Percentiles rank a stretch among this genome's conserved stretches.
Evolutionary conservation across 1,284 basidiomycete genomes (phyloP).

Genomic region (Phenoliferia sp.): DNA sequence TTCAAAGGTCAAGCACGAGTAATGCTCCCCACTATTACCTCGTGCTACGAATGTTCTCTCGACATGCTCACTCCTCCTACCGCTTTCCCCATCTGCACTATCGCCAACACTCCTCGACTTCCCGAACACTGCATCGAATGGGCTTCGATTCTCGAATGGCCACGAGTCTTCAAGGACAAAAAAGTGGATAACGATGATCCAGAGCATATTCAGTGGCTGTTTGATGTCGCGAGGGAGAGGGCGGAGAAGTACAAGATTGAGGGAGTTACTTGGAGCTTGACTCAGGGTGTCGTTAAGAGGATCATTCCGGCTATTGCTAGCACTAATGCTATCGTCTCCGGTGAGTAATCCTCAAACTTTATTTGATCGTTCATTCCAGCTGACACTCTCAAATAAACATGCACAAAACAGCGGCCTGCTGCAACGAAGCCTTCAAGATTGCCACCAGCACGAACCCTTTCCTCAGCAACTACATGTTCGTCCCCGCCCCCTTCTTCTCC

Average conservation of each 20-base stretch:
- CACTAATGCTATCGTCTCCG: constrained; percentile 92
- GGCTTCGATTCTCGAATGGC: constrained; percentile 99
- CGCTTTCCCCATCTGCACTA: constrained; percentile 96
- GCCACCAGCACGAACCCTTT: constrained; percentile 90
- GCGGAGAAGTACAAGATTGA: constrained; percentile 93
- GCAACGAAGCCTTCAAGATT: constrained; percentile 98
- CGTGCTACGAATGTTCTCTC: constrained; percentile 96
- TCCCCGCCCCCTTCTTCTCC: neutral
- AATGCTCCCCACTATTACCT: constrained; percentile 89
- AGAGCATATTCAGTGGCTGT: constrained; percentile 94
- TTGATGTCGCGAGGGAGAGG: constrained; percentile 67
- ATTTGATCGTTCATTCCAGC: neutral
- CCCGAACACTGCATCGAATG: constrained; percentile 99
- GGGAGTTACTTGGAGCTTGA: constrained; percentile 95
- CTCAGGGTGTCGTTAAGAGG: constrained; percentile 98
- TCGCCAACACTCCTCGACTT: constrained; percentile 95
- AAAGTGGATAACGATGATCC: constrained; percentile 95
- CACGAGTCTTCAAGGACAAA: constrained; percentile 80
- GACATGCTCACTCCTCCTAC: constrained; percentile 98
- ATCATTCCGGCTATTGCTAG: constrained; percentile 98
- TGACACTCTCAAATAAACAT: no score
- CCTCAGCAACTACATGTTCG: constrained; percentile 88
- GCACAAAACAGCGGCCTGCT: constrained; percentile 81
- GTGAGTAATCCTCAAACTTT: constrained; percentile 49
- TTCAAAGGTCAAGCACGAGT: constrained; percentile 99